Conservation (phyloP, 106 monocot species). For the Phalaenopsis equestris region DNA sequence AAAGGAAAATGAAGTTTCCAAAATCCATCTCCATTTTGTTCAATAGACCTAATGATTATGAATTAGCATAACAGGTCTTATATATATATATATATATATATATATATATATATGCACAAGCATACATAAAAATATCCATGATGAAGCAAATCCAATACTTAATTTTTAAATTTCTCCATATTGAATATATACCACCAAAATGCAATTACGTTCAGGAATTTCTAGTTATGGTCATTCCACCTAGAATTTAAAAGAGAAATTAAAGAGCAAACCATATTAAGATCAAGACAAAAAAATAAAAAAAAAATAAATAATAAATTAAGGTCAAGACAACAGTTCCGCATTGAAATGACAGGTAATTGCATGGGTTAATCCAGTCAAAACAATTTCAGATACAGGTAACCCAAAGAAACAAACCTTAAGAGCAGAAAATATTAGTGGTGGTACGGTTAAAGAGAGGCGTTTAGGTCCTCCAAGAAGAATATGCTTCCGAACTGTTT, state of each 20-base stretch:
- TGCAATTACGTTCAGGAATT: neutral
- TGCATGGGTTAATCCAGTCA: neutral
- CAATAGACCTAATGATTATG: neutral
- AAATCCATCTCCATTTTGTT: too few species aligned
- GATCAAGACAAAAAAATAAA: too few species aligned
- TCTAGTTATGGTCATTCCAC: neutral
- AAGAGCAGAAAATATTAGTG: slow-evolving; percentile 73
- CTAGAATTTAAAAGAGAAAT: neutral
- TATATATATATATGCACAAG: neutral
- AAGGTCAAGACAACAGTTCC: neutral
- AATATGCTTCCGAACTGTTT: slow-evolving; percentile 73
- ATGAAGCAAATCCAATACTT: neutral
- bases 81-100: neutral
- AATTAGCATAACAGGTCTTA: neutral
- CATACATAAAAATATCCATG: neutral
- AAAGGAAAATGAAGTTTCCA: neutral
- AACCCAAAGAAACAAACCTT: slow-evolving; percentile 46
- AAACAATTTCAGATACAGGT: neutral
- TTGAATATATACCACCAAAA: neutral
- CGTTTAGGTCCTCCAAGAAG: slow-evolving; percentile 78
- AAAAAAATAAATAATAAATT: neutral
- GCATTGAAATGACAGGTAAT: neutral
- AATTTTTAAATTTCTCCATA: neutral
- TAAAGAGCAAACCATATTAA: neutral
- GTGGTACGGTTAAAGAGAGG: slow-evolving; percentile 73